Base-by-base conservation (phyloP, 768 basidiomycete species). In the Podaxis carcinomalis region DNA sequence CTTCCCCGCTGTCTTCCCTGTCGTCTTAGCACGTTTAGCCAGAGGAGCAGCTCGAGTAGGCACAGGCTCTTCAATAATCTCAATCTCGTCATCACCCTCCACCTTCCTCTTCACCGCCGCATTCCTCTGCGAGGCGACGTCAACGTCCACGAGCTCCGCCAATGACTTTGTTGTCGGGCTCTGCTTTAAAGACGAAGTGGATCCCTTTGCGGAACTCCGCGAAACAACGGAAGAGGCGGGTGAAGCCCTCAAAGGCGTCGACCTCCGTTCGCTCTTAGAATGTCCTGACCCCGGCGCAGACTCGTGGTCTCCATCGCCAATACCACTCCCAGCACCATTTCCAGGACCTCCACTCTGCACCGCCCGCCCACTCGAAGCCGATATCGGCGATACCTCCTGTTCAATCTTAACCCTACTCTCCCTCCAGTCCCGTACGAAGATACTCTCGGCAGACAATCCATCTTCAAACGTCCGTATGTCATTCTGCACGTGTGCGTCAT, bases 351-450 rank as follows among this genome's bases (percentile, higher is more conserved):
- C 40, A 39, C 56, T 57, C 27, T 21, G 59, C 52, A 39, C 67
- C 64, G 35, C 65, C 16, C 23, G 69, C 70, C 21, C 62, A 64
- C 56, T 64, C 69, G 40, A 69, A 39, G 42, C 64, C 65, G 36
- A 62, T 55, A 37, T 69, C 63, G 25, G 62, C 59, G 21, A 69
- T 56, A 25, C 62, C 11, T 74, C 75, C 23, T 68, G 68, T 32
- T 80, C 78, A 49, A 77, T 67, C 23, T 77, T 71, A 61, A 86
- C 68, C 55, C 89, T 78, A 2, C 86, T 85, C 71, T 92, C 90
- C 51, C 89, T 78, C 89, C 89, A 92, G 69, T 92, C 91, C 27
- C 90, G 79, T 59, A 80, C 78, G 69, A 90, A 90, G 2, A 90
- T 64, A 61, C 78, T 85, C 66, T 92, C 89, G 0, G 79, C 74